Base-by-base conservation (phyloP, 148 eudicot species). In the Diospyros kaki region DNA sequence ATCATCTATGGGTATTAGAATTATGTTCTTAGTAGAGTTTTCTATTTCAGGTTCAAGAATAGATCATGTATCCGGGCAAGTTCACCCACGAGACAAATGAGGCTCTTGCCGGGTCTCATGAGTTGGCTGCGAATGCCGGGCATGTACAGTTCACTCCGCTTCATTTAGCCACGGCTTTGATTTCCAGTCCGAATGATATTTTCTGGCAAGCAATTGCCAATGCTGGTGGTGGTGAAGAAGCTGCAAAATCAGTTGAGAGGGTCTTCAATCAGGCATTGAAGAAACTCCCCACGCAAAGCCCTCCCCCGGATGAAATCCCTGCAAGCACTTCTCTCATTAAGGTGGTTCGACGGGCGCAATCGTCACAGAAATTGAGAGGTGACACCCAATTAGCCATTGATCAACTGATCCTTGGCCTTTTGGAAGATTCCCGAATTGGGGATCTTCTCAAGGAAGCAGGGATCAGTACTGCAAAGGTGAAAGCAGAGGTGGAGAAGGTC, bases 91-190 rank as follows among this genome's bases (percentile, higher is more conserved):
- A 87, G 80, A 86, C 93, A 55, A 89, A 89, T 54, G 96, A 90
- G 77, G 75, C 87, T 8, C 80, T 93, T 9, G 86, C 81, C 5
- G 84, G 77, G 62, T 89, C 93, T 40, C 89, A 86, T 56, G 93
- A 91, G 61, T 80, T 85, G 60, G 98, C 96, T 17, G 51, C 77
- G 79, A 81, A 71, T 75, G 77, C 83, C n/a, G 89, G 90, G 0
- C 97, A 93, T 69, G 93, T 83, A 0, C 93, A 93, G 63, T 69
- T 90, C 76, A 93, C 95, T 0, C 97, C 97, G 1, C 88, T 90
- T 3, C 97, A 93, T 64, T 63, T 90, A 9, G 95, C 91, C 0
- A 72, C 64, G 15, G 83, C 85, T 2, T 71, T 93, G 44, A 71
- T 87, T 4, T 79, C 87, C 3, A 93, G 84, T 55, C 82, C 84